Base-by-base conservation (phyloP, 2,329 filamentous ascomycete species). In the Aspergillus awamori region DNA sequence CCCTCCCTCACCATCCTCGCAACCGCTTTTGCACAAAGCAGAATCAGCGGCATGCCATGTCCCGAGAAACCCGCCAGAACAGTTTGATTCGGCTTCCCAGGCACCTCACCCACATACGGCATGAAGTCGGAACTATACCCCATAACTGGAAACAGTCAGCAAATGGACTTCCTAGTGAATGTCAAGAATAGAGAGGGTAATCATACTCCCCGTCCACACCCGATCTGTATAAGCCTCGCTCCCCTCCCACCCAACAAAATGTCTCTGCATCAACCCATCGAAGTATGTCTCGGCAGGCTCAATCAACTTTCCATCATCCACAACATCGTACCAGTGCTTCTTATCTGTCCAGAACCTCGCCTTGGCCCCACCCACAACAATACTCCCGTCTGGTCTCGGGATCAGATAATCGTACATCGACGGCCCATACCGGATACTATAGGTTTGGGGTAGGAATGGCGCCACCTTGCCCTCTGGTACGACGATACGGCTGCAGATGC, bases 11-110 rank as follows among this genome's bases (percentile, higher is more conserved):
- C 3, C 13, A 59, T 52, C 45, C 49, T 47, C n/a, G 56, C 60
- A 3, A 62, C 26, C 13, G 47, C 60, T 36, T 62, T 59, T 3
- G 60, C 55, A 1, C 48, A 48, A 1, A 59, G 53, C 17, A 59
- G 47, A 20, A 59, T 53, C 43, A 55, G 36, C 8, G 87, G 86
- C 87, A 89, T 89, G 0, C 87, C 86, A 70, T 89, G 86, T 0
- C 88, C 88, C 67, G 88, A 87, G 65, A 89, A 89, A 2, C 85
- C 82, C 3, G 83, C 85, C 24, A 80, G 79, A 2, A 87, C 77
- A 80, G 83, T 89, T n/a, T 89, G 68, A 0, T 82, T 80, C 8
- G 74, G 65, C 52, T 69, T 70, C 0, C 70, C 75, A 1, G 81
- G 82, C 53, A 81, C 77, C 1, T 72, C 63, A 0, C 86, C 86